Conservation (phyloP, 257 asterid species). For the Solanum chaucha region DNA sequence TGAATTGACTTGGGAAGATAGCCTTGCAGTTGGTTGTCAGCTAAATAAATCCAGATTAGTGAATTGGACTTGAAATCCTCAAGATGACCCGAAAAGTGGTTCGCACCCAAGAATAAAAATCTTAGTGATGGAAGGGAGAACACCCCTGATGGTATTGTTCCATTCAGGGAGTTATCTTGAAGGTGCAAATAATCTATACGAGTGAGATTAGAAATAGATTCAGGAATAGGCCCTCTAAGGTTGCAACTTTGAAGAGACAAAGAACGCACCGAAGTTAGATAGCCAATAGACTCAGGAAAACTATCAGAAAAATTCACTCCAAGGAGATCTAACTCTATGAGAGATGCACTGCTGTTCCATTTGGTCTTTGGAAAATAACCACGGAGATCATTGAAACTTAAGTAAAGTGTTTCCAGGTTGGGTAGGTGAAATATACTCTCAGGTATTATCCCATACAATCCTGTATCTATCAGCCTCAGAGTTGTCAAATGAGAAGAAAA, state of each 20-base stretch:
- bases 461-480: accelerated
- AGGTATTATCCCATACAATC: not conserved
- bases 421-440: not conserved
- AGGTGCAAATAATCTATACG: accelerated
- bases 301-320: not conserved
- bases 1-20: no score
- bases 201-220: not conserved
- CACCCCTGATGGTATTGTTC: not conserved
- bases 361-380: not conserved
- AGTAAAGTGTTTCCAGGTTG: not conserved
- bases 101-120: accelerated
- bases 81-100: no score
- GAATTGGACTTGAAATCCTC: no score
- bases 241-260: not conserved
- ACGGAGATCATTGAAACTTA: not conserved
- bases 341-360: not conserved
- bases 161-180: not conserved
- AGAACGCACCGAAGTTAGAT: not conserved
- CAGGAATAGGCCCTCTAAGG: not conserved
- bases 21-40: no score
- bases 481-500: not conserved
- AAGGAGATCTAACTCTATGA: not conserved
- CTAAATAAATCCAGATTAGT: accelerated
- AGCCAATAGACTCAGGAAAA: not conserved
- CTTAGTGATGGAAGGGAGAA: not conserved